phyloP scores from a whole-genome alignment of 2,329 filamentous ascomycete species.

The Fusarium keratoplasticum region DNA sequence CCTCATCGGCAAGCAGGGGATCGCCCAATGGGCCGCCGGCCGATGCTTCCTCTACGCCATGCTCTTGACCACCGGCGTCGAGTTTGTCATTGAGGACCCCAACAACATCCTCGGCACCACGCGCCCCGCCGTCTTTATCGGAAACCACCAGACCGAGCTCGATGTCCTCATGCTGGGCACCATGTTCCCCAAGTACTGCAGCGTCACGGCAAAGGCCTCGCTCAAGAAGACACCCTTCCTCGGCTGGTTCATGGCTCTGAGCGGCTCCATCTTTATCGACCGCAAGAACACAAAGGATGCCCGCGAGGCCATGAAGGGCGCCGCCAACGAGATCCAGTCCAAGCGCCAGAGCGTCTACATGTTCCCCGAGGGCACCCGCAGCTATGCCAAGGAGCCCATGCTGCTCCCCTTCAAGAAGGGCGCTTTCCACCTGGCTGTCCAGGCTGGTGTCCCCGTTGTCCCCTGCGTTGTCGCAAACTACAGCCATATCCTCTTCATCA shows the following conservation, averaged over 20 bases:
- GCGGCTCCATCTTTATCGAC: conserved; percentile 94
- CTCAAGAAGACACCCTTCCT: conserved; percentile 84
- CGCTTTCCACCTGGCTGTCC: conserved; percentile 94
- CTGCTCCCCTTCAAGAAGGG: conserved; percentile 99
- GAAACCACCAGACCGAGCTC: conserved; percentile 96
- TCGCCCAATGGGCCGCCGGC: conserved; percentile 87
- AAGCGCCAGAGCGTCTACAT: conserved; percentile 84
- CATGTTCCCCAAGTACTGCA: conserved; percentile 92
- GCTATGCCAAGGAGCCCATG: conserved; percentile 83
- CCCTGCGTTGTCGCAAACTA: conserved; percentile 87
- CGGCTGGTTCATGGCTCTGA: conserved; percentile 93
- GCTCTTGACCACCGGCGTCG: conserved; percentile 79
- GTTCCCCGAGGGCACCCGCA: conserved; percentile 93
- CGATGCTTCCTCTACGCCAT: conserved; percentile 85
- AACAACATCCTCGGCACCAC: conserved; percentile 70
- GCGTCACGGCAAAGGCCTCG: conserved; percentile 90
- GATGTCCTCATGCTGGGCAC: conserved; percentile 91
- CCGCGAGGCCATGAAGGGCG: conserved; percentile 85
- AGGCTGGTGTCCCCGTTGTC: conserved; percentile 93
- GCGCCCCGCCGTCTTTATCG: conserved; percentile 89
- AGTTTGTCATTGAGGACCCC: conserved; percentile 79
- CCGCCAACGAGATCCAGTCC: conserved; percentile 80
- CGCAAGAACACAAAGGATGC: conserved; percentile 86
- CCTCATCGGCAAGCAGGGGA: conserved; percentile 76
- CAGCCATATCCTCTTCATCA: conserved; percentile 75